Conservation (phyloP, 495 filamentous ascomycete species). For the Aspergillus haitiensis region DNA sequence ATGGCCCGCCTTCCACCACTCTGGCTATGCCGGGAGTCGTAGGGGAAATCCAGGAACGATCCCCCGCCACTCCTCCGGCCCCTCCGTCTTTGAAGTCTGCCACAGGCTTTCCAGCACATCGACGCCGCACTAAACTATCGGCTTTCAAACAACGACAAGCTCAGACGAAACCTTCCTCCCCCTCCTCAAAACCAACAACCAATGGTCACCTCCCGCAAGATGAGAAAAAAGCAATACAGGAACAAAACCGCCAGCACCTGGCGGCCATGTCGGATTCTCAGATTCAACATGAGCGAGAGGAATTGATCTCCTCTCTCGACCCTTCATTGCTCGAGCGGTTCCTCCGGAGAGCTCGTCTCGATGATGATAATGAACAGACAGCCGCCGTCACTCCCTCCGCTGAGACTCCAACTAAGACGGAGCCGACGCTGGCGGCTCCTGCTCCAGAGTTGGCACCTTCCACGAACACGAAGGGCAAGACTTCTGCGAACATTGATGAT, state of each 20-base stretch:
- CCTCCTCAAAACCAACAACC: background rate
- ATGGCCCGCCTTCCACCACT: slow-evolving; percentile 21
- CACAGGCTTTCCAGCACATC: slow-evolving; percentile 85
- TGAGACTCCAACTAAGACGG: slow-evolving; percentile 14
- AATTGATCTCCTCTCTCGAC: slow-evolving; percentile 68
- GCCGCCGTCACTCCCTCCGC: slow-evolving; percentile 1
- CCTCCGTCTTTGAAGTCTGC: slow-evolving; percentile 63
- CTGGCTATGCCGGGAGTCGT: slow-evolving; percentile 54
- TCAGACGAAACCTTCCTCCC: slow-evolving; percentile 8
- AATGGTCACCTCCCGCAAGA: slow-evolving; percentile 25
- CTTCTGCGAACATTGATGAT: slow-evolving; percentile 38
- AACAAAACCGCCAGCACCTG: slow-evolving; percentile 75
- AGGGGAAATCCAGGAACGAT: slow-evolving; percentile 76
- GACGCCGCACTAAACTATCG: slow-evolving; percentile 68
- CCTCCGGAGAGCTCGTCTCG: slow-evolving; percentile 74
- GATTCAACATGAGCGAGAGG: slow-evolving; percentile 73
- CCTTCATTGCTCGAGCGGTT: slow-evolving; percentile 73
- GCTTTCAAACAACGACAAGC: slow-evolving; percentile 73
- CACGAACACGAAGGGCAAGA: slow-evolving; percentile 4
- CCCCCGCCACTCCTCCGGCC: slow-evolving; percentile 45
- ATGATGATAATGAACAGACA: slow-evolving; percentile 48
- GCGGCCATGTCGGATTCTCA: slow-evolving; percentile 78
- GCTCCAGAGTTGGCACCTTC: slow-evolving; percentile 9
- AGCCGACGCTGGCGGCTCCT: slow-evolving; percentile 16
- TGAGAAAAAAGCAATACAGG: slow-evolving; percentile 68